phyloP scores from a whole-genome alignment of 2,329 filamentous ascomycete genomes.

The Arthrobotrys megalospora region DNA sequence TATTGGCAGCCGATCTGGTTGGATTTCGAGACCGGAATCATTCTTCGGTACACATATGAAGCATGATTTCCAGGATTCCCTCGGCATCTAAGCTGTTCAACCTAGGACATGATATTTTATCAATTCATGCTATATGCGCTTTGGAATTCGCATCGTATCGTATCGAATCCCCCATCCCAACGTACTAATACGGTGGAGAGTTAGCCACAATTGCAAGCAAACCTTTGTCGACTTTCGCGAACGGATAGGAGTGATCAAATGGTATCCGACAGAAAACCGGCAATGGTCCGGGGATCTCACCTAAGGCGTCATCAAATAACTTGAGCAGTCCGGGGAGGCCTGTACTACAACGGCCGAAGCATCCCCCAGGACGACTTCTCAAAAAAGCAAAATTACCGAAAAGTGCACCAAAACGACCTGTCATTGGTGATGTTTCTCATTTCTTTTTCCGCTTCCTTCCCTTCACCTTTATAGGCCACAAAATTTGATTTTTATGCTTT shows the following conservation, averaged over 20 bases:
- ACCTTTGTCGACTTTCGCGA: conserved; percentile 21
- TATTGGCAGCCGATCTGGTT: conserved; percentile 50
- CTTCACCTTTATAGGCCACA: conserved; percentile 19
- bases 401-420: conserved; percentile 23
- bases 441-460: conserved; percentile 47
- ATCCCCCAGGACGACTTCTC: conserved; percentile 23
- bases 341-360: conserved; percentile 58
- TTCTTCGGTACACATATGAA: conserved; percentile 27
- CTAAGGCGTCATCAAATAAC: conserved; percentile 51
- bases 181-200: conserved; percentile 35
- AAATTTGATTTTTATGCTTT: conserved; percentile 59
- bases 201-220: conserved; percentile 30
- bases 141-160: conserved; percentile 24
- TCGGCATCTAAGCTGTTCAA: background rate
- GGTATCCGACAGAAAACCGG: background rate
- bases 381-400: conserved; percentile 41
- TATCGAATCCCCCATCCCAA: conserved; percentile 46
- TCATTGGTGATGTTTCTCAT: conserved; percentile 57
- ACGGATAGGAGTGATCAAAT: conserved; percentile 6
- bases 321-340: conserved; percentile 41
- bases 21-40: conserved; percentile 41
- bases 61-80: conserved; percentile 42
- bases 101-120: conserved; percentile 23
- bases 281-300: conserved; percentile 12
- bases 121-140: conserved; percentile 30